These are phyloP conservation scores for Pseudogymnoascus sp. DNA, from an alignment of 2,329 filamentous ascomycete genomes.

Conservation along the genomic window DNA sequence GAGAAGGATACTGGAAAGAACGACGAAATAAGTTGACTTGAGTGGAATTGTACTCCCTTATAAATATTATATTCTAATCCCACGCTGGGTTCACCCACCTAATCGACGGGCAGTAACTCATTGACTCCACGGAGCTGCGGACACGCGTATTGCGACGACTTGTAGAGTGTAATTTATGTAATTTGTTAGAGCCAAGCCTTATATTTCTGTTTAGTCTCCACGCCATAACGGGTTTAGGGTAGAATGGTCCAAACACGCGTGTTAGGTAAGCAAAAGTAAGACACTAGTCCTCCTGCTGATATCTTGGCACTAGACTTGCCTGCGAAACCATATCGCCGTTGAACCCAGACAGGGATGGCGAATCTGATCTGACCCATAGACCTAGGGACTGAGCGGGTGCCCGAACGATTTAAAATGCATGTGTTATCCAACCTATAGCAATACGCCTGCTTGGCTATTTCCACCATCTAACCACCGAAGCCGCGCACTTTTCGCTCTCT, in stretches of 20 bases:
- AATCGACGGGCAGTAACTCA: background rate
- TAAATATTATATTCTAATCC: background rate
- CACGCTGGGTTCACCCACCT: background rate
- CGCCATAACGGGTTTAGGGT: background rate
- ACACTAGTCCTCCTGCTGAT: background rate
- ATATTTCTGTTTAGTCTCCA: background rate
- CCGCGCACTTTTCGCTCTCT: background rate
- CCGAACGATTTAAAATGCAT: background rate
- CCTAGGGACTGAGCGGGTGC: background rate
- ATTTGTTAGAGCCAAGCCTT: background rate
- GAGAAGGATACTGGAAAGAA: background rate
- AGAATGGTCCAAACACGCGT: background rate
- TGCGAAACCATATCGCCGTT: background rate
- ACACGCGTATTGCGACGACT: conserved; percentile 10
- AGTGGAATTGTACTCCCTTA: background rate
- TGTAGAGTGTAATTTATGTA: background rate
- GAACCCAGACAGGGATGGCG: background rate
- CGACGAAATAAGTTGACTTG: background rate
- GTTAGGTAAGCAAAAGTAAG: background rate
- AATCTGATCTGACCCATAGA: background rate
- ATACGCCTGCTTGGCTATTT: background rate
- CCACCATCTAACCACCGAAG: background rate
- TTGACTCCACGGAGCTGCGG: background rate
- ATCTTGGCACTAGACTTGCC: background rate
- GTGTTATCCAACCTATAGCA: background rate